These are phyloP conservation scores for Cladophialophora bantiana DNA, from an alignment of 2,329 filamentous ascomycete species.

Conservation along the genomic window DNA sequence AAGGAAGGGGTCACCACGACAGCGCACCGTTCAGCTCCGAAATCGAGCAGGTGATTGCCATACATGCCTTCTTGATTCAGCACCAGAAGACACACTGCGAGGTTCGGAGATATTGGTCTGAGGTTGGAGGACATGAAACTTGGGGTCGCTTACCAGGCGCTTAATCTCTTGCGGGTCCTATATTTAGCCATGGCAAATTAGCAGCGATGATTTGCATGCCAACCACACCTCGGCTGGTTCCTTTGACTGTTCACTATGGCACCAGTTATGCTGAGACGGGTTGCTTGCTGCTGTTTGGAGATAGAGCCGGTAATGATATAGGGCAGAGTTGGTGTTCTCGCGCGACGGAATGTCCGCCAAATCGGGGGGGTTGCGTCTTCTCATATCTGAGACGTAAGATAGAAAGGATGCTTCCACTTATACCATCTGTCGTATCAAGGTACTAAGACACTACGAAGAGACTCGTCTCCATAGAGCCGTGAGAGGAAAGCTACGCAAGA, in stretches of 20 bases:
- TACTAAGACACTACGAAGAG: not conserved
- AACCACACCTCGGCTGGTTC: not conserved
- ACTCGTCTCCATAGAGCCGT: not conserved
- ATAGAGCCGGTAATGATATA: not conserved
- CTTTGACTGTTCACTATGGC: not conserved
- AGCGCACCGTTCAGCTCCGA: not conserved
- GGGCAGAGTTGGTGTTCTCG: not conserved
- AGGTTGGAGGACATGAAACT: slow-evolving; percentile 25
- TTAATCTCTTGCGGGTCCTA: slow-evolving; percentile 20
- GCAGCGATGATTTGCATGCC: slow-evolving; percentile 10
- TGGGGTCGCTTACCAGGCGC: slow-evolving; percentile 13
- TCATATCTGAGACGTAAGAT: not conserved
- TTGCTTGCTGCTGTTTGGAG: not conserved
- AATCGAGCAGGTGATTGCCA: not conserved
- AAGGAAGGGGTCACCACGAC: not conserved
- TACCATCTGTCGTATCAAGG: not conserved
- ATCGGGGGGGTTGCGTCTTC: not conserved
- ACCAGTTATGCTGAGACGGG: not conserved
- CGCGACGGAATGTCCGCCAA: not conserved
- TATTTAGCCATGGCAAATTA: slow-evolving; percentile 15
- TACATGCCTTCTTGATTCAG: not conserved
- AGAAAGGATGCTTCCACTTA: not conserved
- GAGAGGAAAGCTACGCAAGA: not conserved
- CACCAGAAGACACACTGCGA: not conserved
- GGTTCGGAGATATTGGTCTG: slow-evolving; percentile 11